Evolutionary conservation across 495 filamentous ascomycete species (phyloP), one percentile per base, ranked within the genome.

Genomic region (Neurospora pannonica): DNA sequence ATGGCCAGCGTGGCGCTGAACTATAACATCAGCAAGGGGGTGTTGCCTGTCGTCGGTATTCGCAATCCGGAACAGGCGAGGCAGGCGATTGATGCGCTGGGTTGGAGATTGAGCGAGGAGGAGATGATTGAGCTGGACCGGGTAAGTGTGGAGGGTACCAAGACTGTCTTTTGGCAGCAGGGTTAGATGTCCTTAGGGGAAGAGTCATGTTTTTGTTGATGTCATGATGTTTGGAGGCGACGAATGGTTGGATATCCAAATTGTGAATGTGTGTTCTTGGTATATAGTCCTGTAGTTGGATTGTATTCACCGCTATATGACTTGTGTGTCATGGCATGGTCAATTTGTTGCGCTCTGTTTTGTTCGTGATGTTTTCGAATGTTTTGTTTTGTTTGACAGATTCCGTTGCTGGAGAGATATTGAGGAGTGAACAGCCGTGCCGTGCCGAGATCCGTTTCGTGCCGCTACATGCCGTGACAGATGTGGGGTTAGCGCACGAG

Each of bases 1-100:
- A 74, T 82, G 9, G 74, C 83, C 0, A 81, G 81, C 9, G 81
- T 85, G 6, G 84, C 84, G 46, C 72, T 85, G 31, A 86, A 86
- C 46, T 87, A 83, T 67, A 83, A 82, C 37, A 77, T 86, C 11
- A 60, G 48, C 5, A 60, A 60, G 21, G 46, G 46, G 1, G 46
- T 5, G 21, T 24, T 54, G 46, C 46, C 46, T 4, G 9, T 54
- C 5, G 46, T 54, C n/a, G 46, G 46, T 4, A 54, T 54, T 54
- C 46, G 46, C n/a, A 54, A 54, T 2, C 46, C 46, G 46, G 46
- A 54, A 21, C 46, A 54, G 46, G 46, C 46, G 21, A 54, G 21
- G 21, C 46, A 54, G 46, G 21, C 46, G 21, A 54, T 54, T 54
- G 46, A 54, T 5, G 46, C 46, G 46, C 46, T 54, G n/a, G 46